Evolutionary conservation across 805 yeast genomes (phyloP).

Genomic region (Gaillardinia entomophila): DNA sequence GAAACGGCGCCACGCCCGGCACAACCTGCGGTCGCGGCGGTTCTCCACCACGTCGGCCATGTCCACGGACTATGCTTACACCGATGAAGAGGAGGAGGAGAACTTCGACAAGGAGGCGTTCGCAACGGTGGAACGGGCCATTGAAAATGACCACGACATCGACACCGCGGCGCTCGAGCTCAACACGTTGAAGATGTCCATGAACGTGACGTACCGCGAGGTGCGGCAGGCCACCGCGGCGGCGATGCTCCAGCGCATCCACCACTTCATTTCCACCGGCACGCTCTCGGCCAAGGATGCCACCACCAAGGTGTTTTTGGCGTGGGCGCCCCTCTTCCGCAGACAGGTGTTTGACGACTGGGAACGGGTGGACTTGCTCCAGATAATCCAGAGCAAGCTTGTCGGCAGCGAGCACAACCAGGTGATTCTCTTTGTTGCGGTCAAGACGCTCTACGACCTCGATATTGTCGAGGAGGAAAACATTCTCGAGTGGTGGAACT

Average conservation of each 20-base stretch:
- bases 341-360: constrained; percentile 79
- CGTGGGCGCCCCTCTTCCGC: constrained; percentile 77
- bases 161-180: constrained; percentile 91
- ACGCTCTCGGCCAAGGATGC: constrained; percentile 77
- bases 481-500: constrained; percentile 79
- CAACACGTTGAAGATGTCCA: constrained; percentile 93
- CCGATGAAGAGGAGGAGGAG: constrained; percentile 50
- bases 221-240: constrained; percentile 76
- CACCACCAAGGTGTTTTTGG: constrained; percentile 62
- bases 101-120: constrained; percentile 86
- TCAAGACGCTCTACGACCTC: constrained; percentile 63
- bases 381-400: constrained; percentile 44
- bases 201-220: constrained; percentile 92
- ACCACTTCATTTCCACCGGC: constrained; percentile 70
- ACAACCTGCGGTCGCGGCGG: constrained; percentile 21
- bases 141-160: constrained; percentile 85
- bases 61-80: constrained; percentile 42
- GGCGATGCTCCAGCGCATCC: constrained; percentile 65
- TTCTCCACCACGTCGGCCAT: constrained; percentile 30
- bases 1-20: constrained; percentile 32
- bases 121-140: constrained; percentile 87
- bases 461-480: constrained; percentile 82
- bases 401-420: constrained; percentile 35
- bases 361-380: constrained; percentile 72
- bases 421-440: constrained; percentile 47